Evolutionary conservation across 1,284 basidiomycete species (phyloP), one percentile per base, ranked within the genome.

Genomic region (Tylopilus orsonianus): DNA sequence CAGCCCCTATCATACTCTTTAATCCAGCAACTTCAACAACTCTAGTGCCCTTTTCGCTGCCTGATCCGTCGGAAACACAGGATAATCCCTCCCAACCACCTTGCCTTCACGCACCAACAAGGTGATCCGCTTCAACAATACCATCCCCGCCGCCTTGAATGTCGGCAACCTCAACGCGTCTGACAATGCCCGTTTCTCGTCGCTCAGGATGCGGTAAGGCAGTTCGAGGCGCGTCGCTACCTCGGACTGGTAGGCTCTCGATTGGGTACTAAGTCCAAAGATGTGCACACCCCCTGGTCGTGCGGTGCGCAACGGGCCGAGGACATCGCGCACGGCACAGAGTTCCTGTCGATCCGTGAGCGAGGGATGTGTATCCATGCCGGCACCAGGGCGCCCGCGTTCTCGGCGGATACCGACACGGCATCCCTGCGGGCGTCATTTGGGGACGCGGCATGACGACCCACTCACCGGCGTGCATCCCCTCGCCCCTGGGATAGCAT

Each of bases 401-500:
- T n/a, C n/a, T n/a, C n/a, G n/a, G n/a, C n/a, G n/a, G 24, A 26
- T 7, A 26, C 8, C 24, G 3, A 26, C 24, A 26, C 24, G 23
- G 8, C 23, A 24, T 24, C 18, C n/a, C n/a, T n/a, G n/a, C n/a
- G n/a, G n/a, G n/a, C n/a, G n/a, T n/a, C n/a, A n/a, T n/a, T n/a
- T n/a, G n/a, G n/a, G n/a, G n/a, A n/a, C n/a, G n/a, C n/a, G n/a
- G n/a, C n/a, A n/a, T n/a, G n/a, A n/a, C n/a, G n/a, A n/a, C n/a
- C n/a, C 8, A 48, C 58, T 37, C 30, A 53, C 58, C 36, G 61
- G 61, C n/a, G 61, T 62, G 36, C 59, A 61, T 8, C 57, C 57
- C 34, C 57, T 57, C 43, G 57, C 59, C 2, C 57, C 57, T 1
- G 51, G 61, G 18, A 64, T 64, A 18, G 50, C 59, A 41, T 60